phyloP scores from a whole-genome alignment of 345 rosid species.

The Microthlaspi erraticum region DNA sequence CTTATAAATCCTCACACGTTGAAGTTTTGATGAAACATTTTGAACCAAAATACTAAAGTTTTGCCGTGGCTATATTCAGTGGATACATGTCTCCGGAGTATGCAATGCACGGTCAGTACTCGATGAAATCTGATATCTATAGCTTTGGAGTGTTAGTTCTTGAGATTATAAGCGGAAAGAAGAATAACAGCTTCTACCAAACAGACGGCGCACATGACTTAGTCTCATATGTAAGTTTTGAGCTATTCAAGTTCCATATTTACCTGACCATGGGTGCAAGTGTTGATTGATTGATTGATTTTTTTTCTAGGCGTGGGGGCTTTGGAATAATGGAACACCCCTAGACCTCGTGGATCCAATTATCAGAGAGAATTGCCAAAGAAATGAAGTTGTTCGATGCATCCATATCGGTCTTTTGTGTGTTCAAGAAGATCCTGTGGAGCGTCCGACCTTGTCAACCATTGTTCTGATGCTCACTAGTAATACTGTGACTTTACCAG shows the following conservation, averaged over 20 bases:
- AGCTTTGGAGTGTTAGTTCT: slow-evolving; percentile 37
- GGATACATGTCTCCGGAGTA: slow-evolving; percentile 40
- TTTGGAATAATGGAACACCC: slow-evolving; percentile 55
- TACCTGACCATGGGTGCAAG: not conserved
- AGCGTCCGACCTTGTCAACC: slow-evolving; percentile 57
- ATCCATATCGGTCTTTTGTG: slow-evolving; percentile 65
- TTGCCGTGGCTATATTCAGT: not conserved
- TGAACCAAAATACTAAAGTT: not conserved
- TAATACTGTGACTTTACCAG: slow-evolving; percentile 42
- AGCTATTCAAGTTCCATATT: not conserved
- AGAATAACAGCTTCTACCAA: slow-evolving; percentile 23
- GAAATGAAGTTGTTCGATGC: slow-evolving; percentile 53
- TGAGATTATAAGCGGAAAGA: slow-evolving; percentile 33
- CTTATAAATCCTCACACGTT: not conserved
- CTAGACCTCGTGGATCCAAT: slow-evolving; percentile 55
- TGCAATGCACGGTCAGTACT: slow-evolving; percentile 27
- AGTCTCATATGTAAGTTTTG: slow-evolving; percentile 20
- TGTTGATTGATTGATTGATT: slow-evolving; percentile 6
- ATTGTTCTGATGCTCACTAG: slow-evolving; percentile 52
- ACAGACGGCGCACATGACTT: not conserved
- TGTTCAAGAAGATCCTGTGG: slow-evolving; percentile 61
- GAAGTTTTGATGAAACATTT: not conserved
- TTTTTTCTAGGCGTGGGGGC: slow-evolving; percentile 58
- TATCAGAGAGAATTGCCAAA: slow-evolving; percentile 39
- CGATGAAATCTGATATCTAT: slow-evolving; percentile 37